phyloP scores from a whole-genome alignment of 805 yeast species.

The Saturnispora halmiae region DNA sequence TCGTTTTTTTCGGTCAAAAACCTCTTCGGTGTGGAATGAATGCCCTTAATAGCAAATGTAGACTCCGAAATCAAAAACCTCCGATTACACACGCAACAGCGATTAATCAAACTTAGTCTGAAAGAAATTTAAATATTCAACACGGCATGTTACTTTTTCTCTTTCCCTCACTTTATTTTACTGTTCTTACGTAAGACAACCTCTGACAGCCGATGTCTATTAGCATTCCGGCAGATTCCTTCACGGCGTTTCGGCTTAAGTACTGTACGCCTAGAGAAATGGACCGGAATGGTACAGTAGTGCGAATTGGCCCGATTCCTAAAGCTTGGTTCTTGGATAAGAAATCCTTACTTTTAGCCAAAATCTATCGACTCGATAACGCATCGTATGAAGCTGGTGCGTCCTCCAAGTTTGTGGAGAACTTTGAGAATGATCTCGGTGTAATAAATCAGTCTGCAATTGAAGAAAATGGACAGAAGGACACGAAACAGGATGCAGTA shows the following conservation, averaged over 20 bases:
- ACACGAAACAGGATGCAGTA: no score
- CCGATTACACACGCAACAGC: not conserved
- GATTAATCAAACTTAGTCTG: not conserved
- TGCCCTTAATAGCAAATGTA: not conserved
- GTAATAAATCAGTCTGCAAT: not conserved
- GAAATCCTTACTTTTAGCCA: conserved; percentile 12
- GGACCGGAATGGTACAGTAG: conserved; percentile 37
- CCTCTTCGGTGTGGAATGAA: not conserved
- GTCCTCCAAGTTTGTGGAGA: not conserved
- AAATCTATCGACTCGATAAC: conserved; percentile 7
- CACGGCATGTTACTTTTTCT: not conserved
- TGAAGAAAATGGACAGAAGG: no score
- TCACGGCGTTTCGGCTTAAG: conserved; percentile 50
- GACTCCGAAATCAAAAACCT: not conserved
- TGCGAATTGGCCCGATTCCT: conserved; percentile 53
- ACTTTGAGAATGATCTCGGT: no score
- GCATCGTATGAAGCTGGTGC: not conserved
- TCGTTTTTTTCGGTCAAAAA: not conserved
- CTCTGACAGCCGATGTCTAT: no score
- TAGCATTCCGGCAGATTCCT: conserved; percentile 43
- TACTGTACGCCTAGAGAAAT: conserved; percentile 44
- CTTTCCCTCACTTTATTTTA: not conserved
- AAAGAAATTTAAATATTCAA: no score
- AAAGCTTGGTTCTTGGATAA: conserved; percentile 40
- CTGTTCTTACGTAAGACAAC: not conserved